Base-by-base conservation (phyloP, 2,329 filamentous ascomycete genomes). In the Ceratocystiopsis minuta region DNA sequence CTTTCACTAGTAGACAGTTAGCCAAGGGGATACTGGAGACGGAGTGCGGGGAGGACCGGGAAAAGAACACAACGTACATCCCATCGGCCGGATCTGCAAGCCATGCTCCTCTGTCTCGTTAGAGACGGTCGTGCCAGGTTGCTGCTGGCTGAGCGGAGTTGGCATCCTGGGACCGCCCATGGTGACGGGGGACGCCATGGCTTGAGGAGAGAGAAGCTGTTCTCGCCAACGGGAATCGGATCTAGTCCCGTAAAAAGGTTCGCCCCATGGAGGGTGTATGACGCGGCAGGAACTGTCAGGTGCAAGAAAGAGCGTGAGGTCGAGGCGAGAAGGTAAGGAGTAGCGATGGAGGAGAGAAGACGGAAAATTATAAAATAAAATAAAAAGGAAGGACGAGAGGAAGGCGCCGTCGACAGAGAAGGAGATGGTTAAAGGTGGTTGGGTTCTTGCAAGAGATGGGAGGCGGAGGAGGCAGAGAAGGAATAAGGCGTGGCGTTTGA, bases 1-100 rank as follows among this genome's bases (percentile, higher is more conserved):
- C 81, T 68, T 96, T 96, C 60, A 96, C 87, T 93, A 34, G 36
- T 46, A 48, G 41, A 18, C 45, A 33, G 40, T 50, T 44, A 49
- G 37, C 18, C 7, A 12, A 4, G 16, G 12, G 16, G 49, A 45
- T n/a, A 34, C 15, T 32, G 13, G 31, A n/a, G 13, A 33, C 32
- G 32, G 11, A 28, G 6, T 10, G 6, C 9, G 2, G 11, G 15
- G 15, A 15, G 11, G 32, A 4, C 13, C 13, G 32, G 10, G 39
- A 33, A n/a, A 33, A 16, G 16, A 38, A 35, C 3, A 13, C 14
- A 11, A 47, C 56, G 51, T 50, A 59, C 56, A 49, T 48, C 54
- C 54, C 56, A 59, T 59, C 4, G 55, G 50, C 49, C 55, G 51
- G 38, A 49, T 44, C 44, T 57, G 55, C 38, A 56, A 36, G 43